Evolutionary conservation across 2,329 filamentous ascomycete genomes (phyloP), one percentile per base, ranked within the genome.

Genomic region (Hypoxylon sp.): DNA sequence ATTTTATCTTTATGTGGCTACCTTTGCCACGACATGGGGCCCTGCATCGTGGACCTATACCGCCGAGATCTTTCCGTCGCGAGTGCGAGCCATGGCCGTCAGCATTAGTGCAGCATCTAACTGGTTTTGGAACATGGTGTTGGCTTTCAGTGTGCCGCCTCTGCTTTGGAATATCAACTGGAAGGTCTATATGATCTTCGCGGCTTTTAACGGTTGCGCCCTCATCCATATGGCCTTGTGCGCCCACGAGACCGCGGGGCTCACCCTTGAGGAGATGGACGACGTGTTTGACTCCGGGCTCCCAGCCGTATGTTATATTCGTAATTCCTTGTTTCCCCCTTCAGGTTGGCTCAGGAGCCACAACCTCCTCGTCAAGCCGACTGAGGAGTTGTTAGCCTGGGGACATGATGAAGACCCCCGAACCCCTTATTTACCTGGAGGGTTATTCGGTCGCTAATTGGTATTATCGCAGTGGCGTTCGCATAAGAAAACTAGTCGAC

Each of bases 251-350:
- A 93, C 91, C 0, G 87, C 89, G 42, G 91, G 91, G 11, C 92
- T 89, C 79, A 91, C 91, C 0, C 86, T 94, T 0, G 92, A 94
- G 75, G 91, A 94, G 76, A 90, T 93, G 78, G 91, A 92, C 71
- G 87, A 88, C 13, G 89, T 94, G 70, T 94, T 94, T 76, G 84
- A 88, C 72, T 84, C 85, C 6, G 87, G 86, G 0, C 76, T 83
- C 1, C 86, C 85, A 1, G 86, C 89, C 2, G 52, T 54, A 27
- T 42, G 52, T 31, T 3, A 37, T 37, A 37, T 37, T 37, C 4
- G 15, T 15, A 3, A 11, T 44, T 44, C 39, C 39, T 44, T 44
- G 8, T 44, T 44, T 19, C n/a, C 8, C 17, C 17, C 17, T 44
- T 21, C 3, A 8, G 2, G 3, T n/a, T 21, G 17, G 10, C 17